Conservation (phyloP, 208 protist species). For the Acanthamoeba healyi region DNA sequence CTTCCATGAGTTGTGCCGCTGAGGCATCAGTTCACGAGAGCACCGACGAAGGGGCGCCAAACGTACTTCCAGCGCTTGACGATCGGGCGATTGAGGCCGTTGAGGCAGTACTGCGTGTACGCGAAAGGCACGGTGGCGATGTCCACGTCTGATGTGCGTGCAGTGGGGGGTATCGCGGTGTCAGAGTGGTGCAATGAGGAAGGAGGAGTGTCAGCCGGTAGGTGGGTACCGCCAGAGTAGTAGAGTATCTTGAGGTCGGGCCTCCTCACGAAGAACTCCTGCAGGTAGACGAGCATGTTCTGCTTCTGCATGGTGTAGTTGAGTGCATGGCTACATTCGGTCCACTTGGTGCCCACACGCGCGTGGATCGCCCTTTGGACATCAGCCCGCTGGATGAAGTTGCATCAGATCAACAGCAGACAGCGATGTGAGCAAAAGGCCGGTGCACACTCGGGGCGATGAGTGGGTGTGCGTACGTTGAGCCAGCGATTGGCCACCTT, state of each 20-base stretch:
- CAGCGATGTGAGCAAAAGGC: background rate
- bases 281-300: constrained; percentile 55
- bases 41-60: background rate
- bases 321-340: background rate
- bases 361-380: constrained; percentile 87
- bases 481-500: constrained; percentile 24
- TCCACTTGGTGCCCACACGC: background rate
- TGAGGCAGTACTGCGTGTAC: constrained; percentile 60
- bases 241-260: constrained; percentile 58
- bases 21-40: too few relatives aligned
- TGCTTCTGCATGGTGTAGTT: constrained; percentile 51
- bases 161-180: too few relatives aligned
- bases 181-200: background rate
- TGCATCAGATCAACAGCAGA: background rate
- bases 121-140: constrained; percentile 72
- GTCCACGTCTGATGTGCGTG: constrained; percentile 63
- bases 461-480: background rate
- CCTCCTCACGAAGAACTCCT: constrained; percentile 17
- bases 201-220: background rate
- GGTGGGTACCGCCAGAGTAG: constrained; percentile 28
- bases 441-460: too few relatives aligned
- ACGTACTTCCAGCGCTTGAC: constrained; percentile 14
- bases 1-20: too few relatives aligned
- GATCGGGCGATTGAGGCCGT: constrained; percentile 37
- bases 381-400: constrained; percentile 82